Evolutionary conservation across 805 yeast genomes (phyloP).

Genomic region (Candida cerambycidarum): DNA sequence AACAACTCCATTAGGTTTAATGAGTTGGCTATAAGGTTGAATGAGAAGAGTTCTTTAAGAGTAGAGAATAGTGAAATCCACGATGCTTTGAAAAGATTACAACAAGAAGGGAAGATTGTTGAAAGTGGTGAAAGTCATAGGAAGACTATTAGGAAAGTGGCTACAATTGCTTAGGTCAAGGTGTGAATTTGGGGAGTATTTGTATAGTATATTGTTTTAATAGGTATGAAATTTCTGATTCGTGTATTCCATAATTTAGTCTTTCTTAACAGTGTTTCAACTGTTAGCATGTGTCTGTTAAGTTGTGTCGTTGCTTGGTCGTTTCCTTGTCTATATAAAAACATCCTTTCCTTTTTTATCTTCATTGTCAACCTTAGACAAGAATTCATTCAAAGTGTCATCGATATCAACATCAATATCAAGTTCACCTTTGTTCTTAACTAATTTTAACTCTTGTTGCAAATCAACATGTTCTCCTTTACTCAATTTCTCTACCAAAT

Average conservation of each 20-base stretch:
- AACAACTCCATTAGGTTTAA: conserved; percentile 53
- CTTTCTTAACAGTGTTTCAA: too few relatives aligned
- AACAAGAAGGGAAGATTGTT: conserved; percentile 66
- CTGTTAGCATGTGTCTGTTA: too few relatives aligned
- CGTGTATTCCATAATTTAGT: background rate
- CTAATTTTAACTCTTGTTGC: conserved; percentile 33
- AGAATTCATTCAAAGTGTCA: conserved; percentile 35
- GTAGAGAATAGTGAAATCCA: conserved; percentile 72
- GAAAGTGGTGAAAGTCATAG: conserved; percentile 73
- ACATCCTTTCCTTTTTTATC: background rate
- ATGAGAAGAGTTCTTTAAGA: conserved; percentile 61
- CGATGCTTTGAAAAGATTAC: conserved; percentile 65
- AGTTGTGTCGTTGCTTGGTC: too few relatives aligned
- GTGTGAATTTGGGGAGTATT: too few relatives aligned
- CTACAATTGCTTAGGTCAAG: conserved; percentile 7
- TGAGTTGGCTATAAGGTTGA: conserved; percentile 58
- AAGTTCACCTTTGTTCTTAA: conserved; percentile 17
- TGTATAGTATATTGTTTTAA: background rate
- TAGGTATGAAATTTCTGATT: too few relatives aligned
- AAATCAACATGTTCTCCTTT: conserved; percentile 43
- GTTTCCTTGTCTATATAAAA: too few relatives aligned
- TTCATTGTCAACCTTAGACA: conserved; percentile 29
- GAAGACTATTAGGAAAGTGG: conserved; percentile 48
- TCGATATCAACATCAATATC: conserved; percentile 39
- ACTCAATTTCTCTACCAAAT: conserved; percentile 27